phyloP scores from a whole-genome alignment of 768 basidiomycete species.

The Fomitopsis serialis region DNA sequence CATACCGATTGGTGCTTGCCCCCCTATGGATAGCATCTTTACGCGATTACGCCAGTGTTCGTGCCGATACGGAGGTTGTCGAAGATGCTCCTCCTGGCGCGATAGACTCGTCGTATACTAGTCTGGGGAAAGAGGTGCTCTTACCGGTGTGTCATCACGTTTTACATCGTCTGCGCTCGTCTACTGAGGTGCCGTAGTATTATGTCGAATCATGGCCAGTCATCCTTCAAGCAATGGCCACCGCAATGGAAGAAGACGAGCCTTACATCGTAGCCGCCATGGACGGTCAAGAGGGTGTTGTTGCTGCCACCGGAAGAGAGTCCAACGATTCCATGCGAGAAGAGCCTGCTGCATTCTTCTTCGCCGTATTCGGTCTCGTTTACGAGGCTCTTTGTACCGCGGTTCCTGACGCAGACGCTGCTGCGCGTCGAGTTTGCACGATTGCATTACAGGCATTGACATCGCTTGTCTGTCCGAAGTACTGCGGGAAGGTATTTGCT shows the following conservation, averaged over 20 bases:
- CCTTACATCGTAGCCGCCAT: constrained; percentile 71
- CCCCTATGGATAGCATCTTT: constrained; percentile 85
- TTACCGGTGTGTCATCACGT: constrained; percentile 62
- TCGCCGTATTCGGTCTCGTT: constrained; percentile 87
- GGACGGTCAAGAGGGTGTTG: constrained; percentile 57
- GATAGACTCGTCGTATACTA: constrained; percentile 79
- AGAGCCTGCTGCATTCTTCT: constrained; percentile 81
- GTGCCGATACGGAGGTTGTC: constrained; percentile 82
- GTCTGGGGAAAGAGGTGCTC: constrained; percentile 84
- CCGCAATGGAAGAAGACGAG: constrained; percentile 67
- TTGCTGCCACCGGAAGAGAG: background rate
- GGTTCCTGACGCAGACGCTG: constrained; percentile 49
- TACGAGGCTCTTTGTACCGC: constrained; percentile 79
- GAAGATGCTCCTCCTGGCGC: constrained; percentile 71
- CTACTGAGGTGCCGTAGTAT: constrained; percentile 47
- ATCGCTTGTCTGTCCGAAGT: constrained; percentile 73
- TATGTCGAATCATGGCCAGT: constrained; percentile 78
- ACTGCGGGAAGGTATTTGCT: constrained; percentile 75
- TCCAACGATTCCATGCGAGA: constrained; percentile 25
- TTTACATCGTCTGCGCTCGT: background rate
- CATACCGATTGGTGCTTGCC: constrained; percentile 68
- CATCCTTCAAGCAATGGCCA: constrained; percentile 82
- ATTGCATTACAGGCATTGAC: constrained; percentile 73
- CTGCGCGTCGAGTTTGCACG: constrained; percentile 41
- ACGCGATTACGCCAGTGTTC: constrained; percentile 87